Evolutionary conservation across 768 basidiomycete species (phyloP).

Genomic region (Tulasnella sp.): DNA sequence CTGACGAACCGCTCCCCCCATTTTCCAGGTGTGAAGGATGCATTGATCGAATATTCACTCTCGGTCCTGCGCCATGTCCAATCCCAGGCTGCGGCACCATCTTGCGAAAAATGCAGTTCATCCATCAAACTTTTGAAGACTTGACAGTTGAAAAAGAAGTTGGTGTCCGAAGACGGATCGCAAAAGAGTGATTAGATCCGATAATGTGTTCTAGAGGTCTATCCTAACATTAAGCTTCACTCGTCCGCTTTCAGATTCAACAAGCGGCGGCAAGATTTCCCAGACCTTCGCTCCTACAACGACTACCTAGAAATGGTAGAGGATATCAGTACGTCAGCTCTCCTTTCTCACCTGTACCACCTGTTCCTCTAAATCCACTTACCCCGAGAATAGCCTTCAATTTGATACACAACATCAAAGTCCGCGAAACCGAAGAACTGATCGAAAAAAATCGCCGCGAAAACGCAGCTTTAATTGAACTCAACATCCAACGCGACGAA

Average conservation of each 20-base stretch:
- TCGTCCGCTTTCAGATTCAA: conserved; percentile 70
- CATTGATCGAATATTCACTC: conserved; percentile 91
- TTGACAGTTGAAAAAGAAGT: conserved; percentile 92
- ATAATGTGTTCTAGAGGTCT: not conserved
- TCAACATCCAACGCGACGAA: conserved; percentile 79
- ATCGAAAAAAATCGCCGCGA: conserved; percentile 73
- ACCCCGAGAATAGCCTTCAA: conserved; percentile 69
- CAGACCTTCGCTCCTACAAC: conserved; percentile 73
- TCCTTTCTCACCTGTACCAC: conserved; percentile 31
- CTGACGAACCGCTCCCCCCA: not conserved
- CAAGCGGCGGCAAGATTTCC: conserved; percentile 87
- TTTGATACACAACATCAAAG: conserved; percentile 83
- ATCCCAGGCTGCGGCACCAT: conserved; percentile 67
- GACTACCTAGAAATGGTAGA: conserved; percentile 96
- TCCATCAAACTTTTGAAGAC: conserved; percentile 92
- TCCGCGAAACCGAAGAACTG: conserved; percentile 74
- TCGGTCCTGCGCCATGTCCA: conserved; percentile 95
- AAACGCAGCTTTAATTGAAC: conserved; percentile 77
- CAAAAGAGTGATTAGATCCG: conserved; percentile 67
- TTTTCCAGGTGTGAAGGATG: conserved; percentile 91
- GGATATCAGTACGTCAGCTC: conserved; percentile 61
- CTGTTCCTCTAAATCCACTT: conserved; percentile 13
- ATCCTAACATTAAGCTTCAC: not conserved
- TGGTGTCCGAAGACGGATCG: conserved; percentile 76
- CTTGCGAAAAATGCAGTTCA: conserved; percentile 89